A percentile compares a stretch with the other conserved stretches of the same genome.
phyloP scores from a whole-genome alignment of 2,329 filamentous ascomycete species.

The Trichoderma hamatum region DNA sequence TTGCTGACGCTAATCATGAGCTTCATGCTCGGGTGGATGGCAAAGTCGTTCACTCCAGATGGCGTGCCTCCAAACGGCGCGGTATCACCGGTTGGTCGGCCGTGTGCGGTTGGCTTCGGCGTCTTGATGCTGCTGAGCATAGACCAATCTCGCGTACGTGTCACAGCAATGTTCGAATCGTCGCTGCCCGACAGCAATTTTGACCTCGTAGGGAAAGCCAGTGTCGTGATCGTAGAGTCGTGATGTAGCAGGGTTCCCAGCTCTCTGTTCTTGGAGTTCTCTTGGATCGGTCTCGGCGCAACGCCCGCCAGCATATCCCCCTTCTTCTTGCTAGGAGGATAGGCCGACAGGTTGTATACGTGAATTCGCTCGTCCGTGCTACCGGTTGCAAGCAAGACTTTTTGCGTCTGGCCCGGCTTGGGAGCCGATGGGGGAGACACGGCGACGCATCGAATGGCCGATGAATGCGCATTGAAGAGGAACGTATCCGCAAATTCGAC shows the following conservation, averaged over 20 bases:
- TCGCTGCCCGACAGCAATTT: slow-evolving; percentile 89
- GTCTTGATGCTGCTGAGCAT: slow-evolving; percentile 86
- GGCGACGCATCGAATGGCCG: slow-evolving; percentile 85
- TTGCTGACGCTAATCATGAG: slow-evolving; percentile 91
- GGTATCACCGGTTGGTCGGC: slow-evolving; percentile 87
- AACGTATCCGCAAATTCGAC: slow-evolving; percentile 87
- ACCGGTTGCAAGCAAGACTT: slow-evolving; percentile 86
- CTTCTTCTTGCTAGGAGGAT: slow-evolving; percentile 60
- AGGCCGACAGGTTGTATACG: slow-evolving; percentile 82
- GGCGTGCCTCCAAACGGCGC: slow-evolving; percentile 79
- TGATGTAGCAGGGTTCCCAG: slow-evolving; percentile 88
- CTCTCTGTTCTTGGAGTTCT: slow-evolving; percentile 86
- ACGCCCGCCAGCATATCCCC: slow-evolving; percentile 67
- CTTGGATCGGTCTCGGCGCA: slow-evolving; percentile 71
- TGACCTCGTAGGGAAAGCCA: slow-evolving; percentile 80
- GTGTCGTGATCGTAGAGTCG: slow-evolving; percentile 74
- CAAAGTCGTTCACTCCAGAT: slow-evolving; percentile 91
- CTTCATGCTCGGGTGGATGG: slow-evolving; percentile 94
- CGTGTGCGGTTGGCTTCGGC: slow-evolving; percentile 77
- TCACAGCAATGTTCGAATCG: slow-evolving; percentile 89
- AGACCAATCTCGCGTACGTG: slow-evolving; percentile 85
- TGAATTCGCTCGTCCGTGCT: slow-evolving; percentile 95
- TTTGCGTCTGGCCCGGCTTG: slow-evolving; percentile 67
- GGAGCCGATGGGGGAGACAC: slow-evolving; percentile 74
- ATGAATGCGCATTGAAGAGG: slow-evolving; percentile 90